Percentiles rank a stretch among this genome's conserved stretches.
Conservation (phyloP, 352 stramenopile species). For the Pythium volutum region DNA sequence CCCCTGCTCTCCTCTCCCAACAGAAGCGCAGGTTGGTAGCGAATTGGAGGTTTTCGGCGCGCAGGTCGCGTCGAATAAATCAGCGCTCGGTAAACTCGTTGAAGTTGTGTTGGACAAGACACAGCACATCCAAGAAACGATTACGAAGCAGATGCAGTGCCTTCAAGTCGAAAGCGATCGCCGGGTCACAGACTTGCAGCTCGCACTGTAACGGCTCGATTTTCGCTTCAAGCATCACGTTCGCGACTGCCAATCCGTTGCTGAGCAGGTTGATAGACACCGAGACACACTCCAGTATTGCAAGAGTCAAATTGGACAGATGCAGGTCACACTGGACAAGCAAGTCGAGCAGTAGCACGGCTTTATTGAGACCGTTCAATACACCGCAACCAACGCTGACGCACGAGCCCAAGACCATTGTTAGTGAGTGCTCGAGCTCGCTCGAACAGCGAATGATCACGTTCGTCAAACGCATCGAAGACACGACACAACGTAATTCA, state of each 20-base stretch:
- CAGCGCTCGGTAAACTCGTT: slow-evolving; percentile 35
- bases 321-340: slow-evolving; percentile 40
- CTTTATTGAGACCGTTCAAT: slow-evolving; percentile 45
- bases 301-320: slow-evolving; percentile 40
- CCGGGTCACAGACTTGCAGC: slow-evolving; percentile 39
- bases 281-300: slow-evolving; percentile 40
- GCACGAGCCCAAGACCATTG: slow-evolving; percentile 24
- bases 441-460: slow-evolving; percentile 44
- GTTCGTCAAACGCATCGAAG: slow-evolving; percentile 48
- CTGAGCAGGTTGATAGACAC: slow-evolving; percentile 45
- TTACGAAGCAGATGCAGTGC: slow-evolving; percentile 38
- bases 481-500: slow-evolving; percentile 35
- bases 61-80: slow-evolving; percentile 48
- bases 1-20: neutral
- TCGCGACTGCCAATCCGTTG: slow-evolving; percentile 44
- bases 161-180: slow-evolving; percentile 47
- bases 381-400: slow-evolving; percentile 30
- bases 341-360: slow-evolving; percentile 46
- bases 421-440: slow-evolving; percentile 28
- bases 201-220: slow-evolving; percentile 55
- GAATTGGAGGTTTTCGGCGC: slow-evolving; percentile 46
- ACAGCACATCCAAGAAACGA: slow-evolving; percentile 35
- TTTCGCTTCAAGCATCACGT: slow-evolving; percentile 68
- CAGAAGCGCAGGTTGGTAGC: slow-evolving; percentile 48
- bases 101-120: slow-evolving; percentile 52